Percentiles rank a stretch among this genome's conserved stretches.
phyloP scores from a whole-genome alignment of 441 rosid genomes.

The Pelargonium australe region DNA sequence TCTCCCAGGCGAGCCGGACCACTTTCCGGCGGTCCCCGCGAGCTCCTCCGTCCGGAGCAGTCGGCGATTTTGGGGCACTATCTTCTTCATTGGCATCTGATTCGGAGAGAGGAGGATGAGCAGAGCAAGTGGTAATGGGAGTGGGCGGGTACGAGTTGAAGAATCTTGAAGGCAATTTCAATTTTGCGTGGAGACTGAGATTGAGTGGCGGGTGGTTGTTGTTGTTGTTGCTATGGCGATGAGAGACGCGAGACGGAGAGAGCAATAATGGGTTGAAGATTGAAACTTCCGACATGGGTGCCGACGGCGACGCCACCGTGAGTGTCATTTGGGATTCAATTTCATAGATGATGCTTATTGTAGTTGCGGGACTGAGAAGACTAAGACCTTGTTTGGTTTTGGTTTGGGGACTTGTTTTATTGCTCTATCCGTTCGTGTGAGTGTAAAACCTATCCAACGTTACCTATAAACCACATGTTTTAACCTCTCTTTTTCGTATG shows the following conservation, averaged over 20 bases:
- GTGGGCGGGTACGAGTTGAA: too few species aligned
- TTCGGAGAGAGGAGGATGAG: constrained; percentile 15
- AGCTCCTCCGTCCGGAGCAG: constrained; percentile 26
- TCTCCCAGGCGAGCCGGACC: constrained; percentile 83
- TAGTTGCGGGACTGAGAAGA: too few species aligned
- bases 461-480: too few species aligned
- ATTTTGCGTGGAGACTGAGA: not conserved
- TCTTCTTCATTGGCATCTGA: constrained; percentile 16
- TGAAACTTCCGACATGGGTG: not conserved
- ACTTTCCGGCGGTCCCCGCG: constrained; percentile 40
- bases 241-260: not conserved
- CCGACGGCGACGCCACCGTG: not conserved
- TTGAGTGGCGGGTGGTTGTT: not conserved
- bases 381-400: too few species aligned
- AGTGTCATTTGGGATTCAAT: not conserved
- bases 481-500: too few species aligned
- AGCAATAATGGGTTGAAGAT: not conserved
- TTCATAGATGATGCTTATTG: not conserved
- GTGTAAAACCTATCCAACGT: too few species aligned
- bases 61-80: constrained; percentile 8
- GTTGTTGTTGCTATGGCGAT: not conserved
- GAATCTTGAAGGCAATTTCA: not conserved
- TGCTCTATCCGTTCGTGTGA: too few species aligned
- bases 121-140: not conserved
- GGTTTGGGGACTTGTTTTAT: too few species aligned